Percentiles rank a stretch among this genome's conserved stretches.
phyloP scores from a whole-genome alignment of 1,284 basidiomycete species.

The Moniliophthora roreri region DNA sequence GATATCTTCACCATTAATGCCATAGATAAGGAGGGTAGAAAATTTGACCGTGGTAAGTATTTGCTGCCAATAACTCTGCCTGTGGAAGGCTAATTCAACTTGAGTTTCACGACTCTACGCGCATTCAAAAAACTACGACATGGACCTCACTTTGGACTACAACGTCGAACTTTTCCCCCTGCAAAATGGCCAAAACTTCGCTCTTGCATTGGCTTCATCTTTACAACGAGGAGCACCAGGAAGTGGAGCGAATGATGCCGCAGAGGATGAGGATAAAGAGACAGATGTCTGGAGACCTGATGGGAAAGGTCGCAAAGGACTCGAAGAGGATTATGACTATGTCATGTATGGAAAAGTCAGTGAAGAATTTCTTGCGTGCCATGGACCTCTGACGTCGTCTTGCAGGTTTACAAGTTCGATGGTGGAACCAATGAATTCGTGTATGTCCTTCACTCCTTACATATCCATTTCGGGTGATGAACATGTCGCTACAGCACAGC shows the following conservation, averaged over 20 bases:
- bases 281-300: constrained; percentile 86
- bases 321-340: constrained; percentile 98
- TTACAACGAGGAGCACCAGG: constrained; percentile 63
- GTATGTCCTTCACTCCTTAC: constrained; percentile 43
- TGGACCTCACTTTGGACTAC: constrained; percentile 90
- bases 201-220: constrained; percentile 85
- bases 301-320: constrained; percentile 80
- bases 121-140: constrained; percentile 83
- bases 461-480: constrained; percentile 4
- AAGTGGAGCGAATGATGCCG: constrained; percentile 38
- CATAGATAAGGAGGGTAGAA: constrained; percentile 93
- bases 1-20: constrained; percentile 85
- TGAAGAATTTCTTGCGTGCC: constrained; percentile 5
- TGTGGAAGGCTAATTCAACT: constrained; percentile 8
- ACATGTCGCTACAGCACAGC: constrained; percentile 64
- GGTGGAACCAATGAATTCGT: constrained; percentile 81
- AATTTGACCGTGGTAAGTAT: constrained; percentile 88
- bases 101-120: constrained; percentile 86
- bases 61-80: not conserved
- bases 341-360: constrained; percentile 98
- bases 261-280: constrained; percentile 70
- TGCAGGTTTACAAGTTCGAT: constrained; percentile 95
- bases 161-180: constrained; percentile 87
- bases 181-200: constrained; percentile 69
- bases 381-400: constrained; percentile 13